Conservation (phyloP, 768 basidiomycete genomes). For the Cystobasidiopsis lactophilus region DNA sequence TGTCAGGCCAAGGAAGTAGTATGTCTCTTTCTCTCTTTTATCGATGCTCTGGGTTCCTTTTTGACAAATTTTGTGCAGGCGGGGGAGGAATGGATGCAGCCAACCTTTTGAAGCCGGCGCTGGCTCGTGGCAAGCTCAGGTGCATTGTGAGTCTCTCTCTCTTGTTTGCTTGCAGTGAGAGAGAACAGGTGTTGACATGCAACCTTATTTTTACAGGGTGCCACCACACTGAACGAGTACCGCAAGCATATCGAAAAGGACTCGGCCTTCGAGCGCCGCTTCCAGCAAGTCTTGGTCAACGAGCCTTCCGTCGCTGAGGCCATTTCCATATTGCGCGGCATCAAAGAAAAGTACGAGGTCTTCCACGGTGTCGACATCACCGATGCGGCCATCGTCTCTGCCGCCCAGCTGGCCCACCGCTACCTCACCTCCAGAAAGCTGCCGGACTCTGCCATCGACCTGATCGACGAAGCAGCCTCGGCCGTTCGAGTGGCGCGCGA, state of each 20-base stretch:
- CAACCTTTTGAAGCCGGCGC: constrained; percentile 43
- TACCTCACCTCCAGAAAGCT: constrained; percentile 39
- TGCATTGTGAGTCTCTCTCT: no score
- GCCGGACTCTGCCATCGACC: constrained; percentile 34
- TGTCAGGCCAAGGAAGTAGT: constrained; percentile 49
- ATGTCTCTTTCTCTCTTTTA: no score
- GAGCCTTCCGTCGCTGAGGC: constrained; percentile 76
- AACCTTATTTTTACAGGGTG: no score
- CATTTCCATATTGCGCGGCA: constrained; percentile 79
- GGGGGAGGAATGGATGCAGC: constrained; percentile 86
- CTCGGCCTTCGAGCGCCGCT: constrained; percentile 26
- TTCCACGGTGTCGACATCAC: constrained; percentile 42
- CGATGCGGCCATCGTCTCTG: constrained; percentile 68
- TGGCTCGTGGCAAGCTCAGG: constrained; percentile 57
- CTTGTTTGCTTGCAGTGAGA: no score
- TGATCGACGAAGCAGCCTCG: constrained; percentile 82
- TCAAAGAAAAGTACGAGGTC: constrained; percentile 81
- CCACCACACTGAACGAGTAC: constrained; percentile 79
- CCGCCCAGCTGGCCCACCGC: constrained; percentile 76
- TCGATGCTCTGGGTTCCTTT: no score
- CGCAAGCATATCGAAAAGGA: constrained; percentile 83
- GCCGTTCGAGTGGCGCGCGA: constrained; percentile 77
- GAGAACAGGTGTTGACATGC: no score
- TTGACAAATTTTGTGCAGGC: constrained; percentile 37
- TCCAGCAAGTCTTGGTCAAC: constrained; percentile 47